Evolutionary conservation across 768 basidiomycete species (phyloP).

Genomic region (Trametes sanguinea): DNA sequence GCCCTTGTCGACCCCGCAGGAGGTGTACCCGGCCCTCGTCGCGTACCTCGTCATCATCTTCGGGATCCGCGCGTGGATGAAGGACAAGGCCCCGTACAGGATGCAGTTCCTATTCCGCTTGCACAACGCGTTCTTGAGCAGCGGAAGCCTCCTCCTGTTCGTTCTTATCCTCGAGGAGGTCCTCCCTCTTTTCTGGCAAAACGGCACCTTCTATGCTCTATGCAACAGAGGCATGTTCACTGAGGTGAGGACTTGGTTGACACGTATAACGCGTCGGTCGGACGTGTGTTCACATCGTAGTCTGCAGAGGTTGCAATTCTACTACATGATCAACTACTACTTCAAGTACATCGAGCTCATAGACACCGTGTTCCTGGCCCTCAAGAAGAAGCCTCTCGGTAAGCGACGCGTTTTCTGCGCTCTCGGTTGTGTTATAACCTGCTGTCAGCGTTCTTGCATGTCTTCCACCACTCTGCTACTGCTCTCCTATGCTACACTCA

Average conservation of each 20-base stretch:
- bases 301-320: conserved; percentile 87
- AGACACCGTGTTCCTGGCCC: conserved; percentile 94
- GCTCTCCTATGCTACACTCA: conserved; percentile 94
- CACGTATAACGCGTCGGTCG: neutral
- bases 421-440: neutral
- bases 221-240: conserved; percentile 85
- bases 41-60: conserved; percentile 91
- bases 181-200: conserved; percentile 70
- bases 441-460: conserved; percentile 82
- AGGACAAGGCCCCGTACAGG: conserved; percentile 66
- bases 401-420: conserved; percentile 29
- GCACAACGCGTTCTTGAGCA: conserved; percentile 88
- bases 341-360: conserved; percentile 97
- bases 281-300: conserved; percentile 3
- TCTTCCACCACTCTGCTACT: conserved; percentile 99
- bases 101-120: conserved; percentile 83
- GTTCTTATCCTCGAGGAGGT: conserved; percentile 93
- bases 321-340: conserved; percentile 99
- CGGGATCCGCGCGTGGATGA: conserved; percentile 82
- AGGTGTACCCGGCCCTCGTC: conserved; percentile 68
- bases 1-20: conserved; percentile 75
- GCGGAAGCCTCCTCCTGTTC: conserved; percentile 82
- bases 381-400: conserved; percentile 99
- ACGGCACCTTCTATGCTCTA: conserved; percentile 74
- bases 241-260: conserved; percentile 53